phyloP scores from a whole-genome alignment of 805 yeast genomes.

The Yarrowia sp. region DNA sequence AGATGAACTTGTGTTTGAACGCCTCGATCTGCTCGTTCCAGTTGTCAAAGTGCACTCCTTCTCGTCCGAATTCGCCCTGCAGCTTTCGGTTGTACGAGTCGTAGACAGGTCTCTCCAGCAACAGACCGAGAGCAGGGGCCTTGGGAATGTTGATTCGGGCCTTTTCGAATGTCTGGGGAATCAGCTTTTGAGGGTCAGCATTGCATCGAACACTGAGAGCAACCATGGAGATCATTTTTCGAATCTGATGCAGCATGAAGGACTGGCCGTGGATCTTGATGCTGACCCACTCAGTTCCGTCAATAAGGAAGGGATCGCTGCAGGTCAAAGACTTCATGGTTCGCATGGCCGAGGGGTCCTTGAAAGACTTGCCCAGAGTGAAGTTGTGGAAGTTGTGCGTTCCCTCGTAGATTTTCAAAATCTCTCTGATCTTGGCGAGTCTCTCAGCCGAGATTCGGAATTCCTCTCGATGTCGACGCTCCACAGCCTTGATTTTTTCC shows the following conservation, averaged over 20 bases:
- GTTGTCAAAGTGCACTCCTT: constrained; percentile 62
- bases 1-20: constrained; percentile 83
- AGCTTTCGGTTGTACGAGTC: constrained; percentile 75
- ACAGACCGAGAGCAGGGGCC: constrained; percentile 92
- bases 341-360: constrained; percentile 81
- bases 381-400: constrained; percentile 90
- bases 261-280: constrained; percentile 97
- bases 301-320: constrained; percentile 84
- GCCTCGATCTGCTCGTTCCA: constrained; percentile 70
- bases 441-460: constrained; percentile 65
- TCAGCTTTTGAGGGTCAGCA: constrained; percentile 75
- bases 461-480: constrained; percentile 61
- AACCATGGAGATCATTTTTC: constrained; percentile 97
- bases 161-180: constrained; percentile 69
- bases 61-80: constrained; percentile 66
- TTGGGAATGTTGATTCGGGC: constrained; percentile 86
- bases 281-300: constrained; percentile 94
- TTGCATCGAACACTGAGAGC: constrained; percentile 71
- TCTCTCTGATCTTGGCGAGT: constrained; percentile 58
- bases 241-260: constrained; percentile 95
- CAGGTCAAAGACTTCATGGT: constrained; percentile 76
- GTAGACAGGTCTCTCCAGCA: constrained; percentile 88
- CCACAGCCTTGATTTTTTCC: constrained; percentile 37
- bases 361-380: constrained; percentile 75
- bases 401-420: constrained; percentile 73